Evolutionary conservation across 73 alveolate species (phyloP), one percentile per base, ranked within the genome.

Genomic region (Paraurostyla sp.): DNA sequence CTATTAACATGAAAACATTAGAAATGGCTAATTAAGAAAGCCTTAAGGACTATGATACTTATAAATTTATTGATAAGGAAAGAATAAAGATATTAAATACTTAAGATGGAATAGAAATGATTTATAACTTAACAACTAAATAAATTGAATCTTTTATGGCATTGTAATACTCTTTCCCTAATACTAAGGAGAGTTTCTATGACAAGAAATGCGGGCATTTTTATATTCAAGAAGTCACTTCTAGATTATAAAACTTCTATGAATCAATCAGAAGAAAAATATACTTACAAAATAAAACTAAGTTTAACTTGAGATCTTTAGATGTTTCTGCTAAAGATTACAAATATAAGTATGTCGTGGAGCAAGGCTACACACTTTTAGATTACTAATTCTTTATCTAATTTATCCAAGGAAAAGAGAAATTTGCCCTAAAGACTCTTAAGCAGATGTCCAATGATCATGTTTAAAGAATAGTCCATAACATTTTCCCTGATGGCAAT

Each of bases 281-380:
- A 29, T 73, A 48, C 35, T 50, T 73, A 11, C 23, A 73, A n/a
- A 46, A 73, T 2, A 73, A 48, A 22, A 27, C 22, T 0, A 73
- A 30, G 11, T 43, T 35, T 3, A 49, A 71, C 20, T 23, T 73
- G n/a, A 43, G 86, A 43, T 73, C 86, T 13, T 43, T 73, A 25
- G 86, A 73, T 73, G 71, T 73, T 30, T 73, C 86, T 13, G 86
- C 86, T 16, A 73, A 56, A 49, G 71, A 73, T 23, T 73, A 48
- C 71, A 73, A 73, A 49, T 73, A 43, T 38, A 73, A 73, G 71
- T 73, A 73, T 73, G 50, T 73, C 49, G 46, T 73, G 0, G 86
- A 73, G 36, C 86, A 73, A 73, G 71, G 86, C 20, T 73, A 48
- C 46, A 45, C 86, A n/a, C 6, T 45, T 16, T 27, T 73, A 7